Evolutionary conservation across 805 yeast genomes (phyloP).

Genomic region (Starmerella powellii): DNA sequence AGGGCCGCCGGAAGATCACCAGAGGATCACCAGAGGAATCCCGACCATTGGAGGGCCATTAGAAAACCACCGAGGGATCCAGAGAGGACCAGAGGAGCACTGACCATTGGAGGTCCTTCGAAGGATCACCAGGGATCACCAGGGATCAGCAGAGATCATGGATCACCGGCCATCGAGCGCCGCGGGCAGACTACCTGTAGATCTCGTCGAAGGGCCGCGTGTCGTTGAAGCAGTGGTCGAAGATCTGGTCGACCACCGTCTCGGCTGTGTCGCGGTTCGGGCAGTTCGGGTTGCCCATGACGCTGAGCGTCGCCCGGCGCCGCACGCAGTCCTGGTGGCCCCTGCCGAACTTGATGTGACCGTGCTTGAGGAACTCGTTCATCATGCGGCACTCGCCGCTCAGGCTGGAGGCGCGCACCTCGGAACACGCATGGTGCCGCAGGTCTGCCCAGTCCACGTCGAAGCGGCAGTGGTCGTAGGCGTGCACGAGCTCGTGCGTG

Average conservation of each 20-base stretch:
- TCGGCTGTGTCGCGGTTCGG: slow-evolving; percentile 60
- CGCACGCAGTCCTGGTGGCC: slow-evolving; percentile 88
- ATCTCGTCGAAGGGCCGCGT: slow-evolving; percentile 93
- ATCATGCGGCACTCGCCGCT: slow-evolving; percentile 91
- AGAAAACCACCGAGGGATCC: too few species aligned
- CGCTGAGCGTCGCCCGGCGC: slow-evolving; percentile 78
- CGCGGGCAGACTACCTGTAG: slow-evolving; percentile 54
- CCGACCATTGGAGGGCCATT: too few species aligned
- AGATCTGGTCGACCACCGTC: slow-evolving; percentile 70
- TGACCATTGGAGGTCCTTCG: too few species aligned
- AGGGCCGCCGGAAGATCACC: too few species aligned
- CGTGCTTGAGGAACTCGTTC: slow-evolving; percentile 60
- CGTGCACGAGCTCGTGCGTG: slow-evolving; percentile 87
- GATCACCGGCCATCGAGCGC: too few species aligned
- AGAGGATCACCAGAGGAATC: too few species aligned
- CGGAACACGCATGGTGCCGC: slow-evolving; percentile 93
- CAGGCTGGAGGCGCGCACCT: slow-evolving; percentile 80
- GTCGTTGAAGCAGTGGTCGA: slow-evolving; percentile 86
- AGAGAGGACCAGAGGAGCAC: too few species aligned
- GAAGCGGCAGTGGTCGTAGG: slow-evolving; percentile 81
- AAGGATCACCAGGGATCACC: too few species aligned
- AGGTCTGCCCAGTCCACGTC: slow-evolving; percentile 74
- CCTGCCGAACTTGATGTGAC: slow-evolving; percentile 42
- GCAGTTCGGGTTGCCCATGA: slow-evolving; percentile 77
- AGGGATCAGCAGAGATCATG: too few species aligned